Evolutionary conservation across 1,284 basidiomycete genomes (phyloP).

Genomic region (Fomitiporia mediterranea): DNA sequence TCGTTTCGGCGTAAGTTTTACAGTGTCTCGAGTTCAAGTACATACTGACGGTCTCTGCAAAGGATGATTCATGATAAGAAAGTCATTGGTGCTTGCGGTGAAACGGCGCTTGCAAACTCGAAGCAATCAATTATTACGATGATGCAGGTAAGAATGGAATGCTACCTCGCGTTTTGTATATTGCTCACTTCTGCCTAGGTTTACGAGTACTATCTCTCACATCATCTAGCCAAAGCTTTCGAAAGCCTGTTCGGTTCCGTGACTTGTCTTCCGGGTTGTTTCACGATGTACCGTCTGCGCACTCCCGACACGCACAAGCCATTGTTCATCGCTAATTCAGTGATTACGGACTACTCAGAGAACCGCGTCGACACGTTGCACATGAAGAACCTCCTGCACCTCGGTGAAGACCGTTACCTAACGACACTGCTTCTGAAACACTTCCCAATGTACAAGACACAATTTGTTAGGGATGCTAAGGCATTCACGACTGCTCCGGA

Average conservation of each 20-base stretch:
- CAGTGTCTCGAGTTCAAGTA: neutral
- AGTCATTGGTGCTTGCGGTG: constrained; percentile 89
- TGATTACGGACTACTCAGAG: constrained; percentile 93
- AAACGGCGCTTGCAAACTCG: constrained; percentile 86
- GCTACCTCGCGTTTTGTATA: constrained; percentile 13
- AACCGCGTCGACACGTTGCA: constrained; percentile 96
- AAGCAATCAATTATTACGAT: constrained; percentile 95
- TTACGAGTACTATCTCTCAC: constrained; percentile 98
- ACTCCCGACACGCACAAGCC: constrained; percentile 93
- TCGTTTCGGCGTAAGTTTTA: constrained; percentile 80
- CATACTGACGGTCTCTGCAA: constrained; percentile 21
- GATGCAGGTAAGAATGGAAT: constrained; percentile 74
- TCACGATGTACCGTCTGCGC: constrained; percentile 90
- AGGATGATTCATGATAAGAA: constrained; percentile 94
- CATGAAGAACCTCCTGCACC: constrained; percentile 94
- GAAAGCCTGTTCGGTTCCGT: constrained; percentile 96
- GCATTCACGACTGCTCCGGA: constrained; percentile 91
- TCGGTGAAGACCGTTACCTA: constrained; percentile 98
- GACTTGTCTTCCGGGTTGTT: constrained; percentile 97
- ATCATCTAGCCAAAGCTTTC: constrained; percentile 97
- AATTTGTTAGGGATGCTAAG: constrained; percentile 91
- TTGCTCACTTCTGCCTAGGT: constrained; percentile 44
- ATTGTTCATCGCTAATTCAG: constrained; percentile 80
- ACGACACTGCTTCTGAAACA: constrained; percentile 95
- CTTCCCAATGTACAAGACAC: constrained; percentile 89